phyloP scores from a whole-genome alignment of 73 alveolate genomes.

The Diophrys appendiculata region DNA sequence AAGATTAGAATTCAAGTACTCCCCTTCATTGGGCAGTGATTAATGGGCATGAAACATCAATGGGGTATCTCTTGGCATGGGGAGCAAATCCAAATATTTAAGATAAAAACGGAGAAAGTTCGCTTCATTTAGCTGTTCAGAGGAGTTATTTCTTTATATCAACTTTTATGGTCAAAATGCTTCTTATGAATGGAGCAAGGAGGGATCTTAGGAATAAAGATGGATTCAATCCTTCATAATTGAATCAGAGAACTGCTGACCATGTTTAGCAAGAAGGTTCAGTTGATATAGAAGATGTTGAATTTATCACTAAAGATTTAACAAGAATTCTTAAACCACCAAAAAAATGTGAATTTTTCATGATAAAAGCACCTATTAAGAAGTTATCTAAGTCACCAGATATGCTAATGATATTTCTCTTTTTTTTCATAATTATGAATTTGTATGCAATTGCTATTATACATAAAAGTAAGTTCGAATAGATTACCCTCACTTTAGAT shows the following conservation, averaged over 20 bases:
- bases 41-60: not conserved
- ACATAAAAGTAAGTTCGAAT: slow-evolving; percentile 25
- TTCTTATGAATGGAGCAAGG: slow-evolving; percentile 78
- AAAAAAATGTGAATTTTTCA: slow-evolving; percentile 27
- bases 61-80: slow-evolving; percentile 80
- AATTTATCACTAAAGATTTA: slow-evolving; percentile 21
- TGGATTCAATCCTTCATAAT: slow-evolving; percentile 38
- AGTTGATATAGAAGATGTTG: not conserved
- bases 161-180: slow-evolving; percentile 63
- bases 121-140: slow-evolving; percentile 86
- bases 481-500: too few relatives aligned
- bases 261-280: not conserved
- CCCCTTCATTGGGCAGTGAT: slow-evolving; percentile 92
- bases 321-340: slow-evolving; percentile 27
- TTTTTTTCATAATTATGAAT: not conserved
- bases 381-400: not conserved
- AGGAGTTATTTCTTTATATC: slow-evolving; percentile 33
- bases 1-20: slow-evolving; percentile 72
- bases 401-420: not conserved
- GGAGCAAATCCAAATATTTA: slow-evolving; percentile 69
- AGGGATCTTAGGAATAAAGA: slow-evolving; percentile 55
- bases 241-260: too few relatives aligned
- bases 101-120: slow-evolving; percentile 80
- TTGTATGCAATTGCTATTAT: slow-evolving; percentile 11
- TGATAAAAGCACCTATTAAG: slow-evolving; percentile 51